Percentiles rank a stretch among this genome's conserved stretches.
Evolutionary conservation across 176 grass and related monocot genomes (phyloP).

Genomic region (Themeda triandra): DNA sequence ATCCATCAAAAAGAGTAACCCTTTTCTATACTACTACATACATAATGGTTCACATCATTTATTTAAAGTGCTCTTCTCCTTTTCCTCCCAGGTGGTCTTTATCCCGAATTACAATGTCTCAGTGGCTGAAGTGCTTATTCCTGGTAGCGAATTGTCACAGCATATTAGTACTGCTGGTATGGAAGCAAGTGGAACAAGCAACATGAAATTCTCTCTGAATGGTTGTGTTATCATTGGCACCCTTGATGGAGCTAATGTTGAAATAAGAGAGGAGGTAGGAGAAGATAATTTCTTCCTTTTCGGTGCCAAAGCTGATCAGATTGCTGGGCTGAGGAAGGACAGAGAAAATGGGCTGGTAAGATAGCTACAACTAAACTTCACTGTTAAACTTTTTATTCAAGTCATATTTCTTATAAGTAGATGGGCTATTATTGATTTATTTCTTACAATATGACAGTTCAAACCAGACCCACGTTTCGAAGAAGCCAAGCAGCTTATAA

Average conservation of each 20-base stretch:
- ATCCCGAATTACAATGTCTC: constrained; percentile 99
- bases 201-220: constrained; percentile 99
- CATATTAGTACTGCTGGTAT: constrained; percentile 99
- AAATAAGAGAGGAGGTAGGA: constrained; percentile 97
- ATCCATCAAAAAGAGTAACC: not conserved
- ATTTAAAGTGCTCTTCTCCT: not conserved
- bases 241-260: constrained; percentile 97
- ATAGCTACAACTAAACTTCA: not conserved
- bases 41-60: not conserved
- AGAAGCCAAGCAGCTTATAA: constrained; percentile 84
- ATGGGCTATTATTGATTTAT: constrained; percentile 28
- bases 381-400: not conserved
- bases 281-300: constrained; percentile 98
- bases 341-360: constrained; percentile 88
- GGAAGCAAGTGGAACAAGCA: constrained; percentile 98
- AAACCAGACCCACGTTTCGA: constrained; percentile 92
- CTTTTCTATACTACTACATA: not conserved
- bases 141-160: constrained; percentile 92
- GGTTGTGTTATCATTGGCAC: constrained; percentile 97
- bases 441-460: constrained; percentile 56
- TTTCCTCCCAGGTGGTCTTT: constrained; percentile 70
- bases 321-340: constrained; percentile 82
- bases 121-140: constrained; percentile 95
- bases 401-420: not conserved
- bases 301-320: constrained; percentile 88